Base-by-base conservation (phyloP, 1,139 yeast species). In the Yarrowia galli region DNA sequence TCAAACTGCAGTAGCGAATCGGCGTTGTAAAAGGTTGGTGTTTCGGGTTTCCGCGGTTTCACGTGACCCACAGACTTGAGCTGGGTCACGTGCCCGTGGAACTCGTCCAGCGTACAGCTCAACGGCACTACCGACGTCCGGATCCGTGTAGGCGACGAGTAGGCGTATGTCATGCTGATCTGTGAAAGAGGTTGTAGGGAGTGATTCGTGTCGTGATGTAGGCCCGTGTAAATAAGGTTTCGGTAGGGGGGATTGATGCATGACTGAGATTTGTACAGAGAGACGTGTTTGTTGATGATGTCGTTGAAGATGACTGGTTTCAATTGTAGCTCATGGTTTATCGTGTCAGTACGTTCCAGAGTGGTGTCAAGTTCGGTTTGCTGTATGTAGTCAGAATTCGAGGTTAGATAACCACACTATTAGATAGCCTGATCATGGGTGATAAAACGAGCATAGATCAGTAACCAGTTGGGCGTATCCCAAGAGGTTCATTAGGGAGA, bases 111-210 rank as follows among this genome's bases (percentile, higher is more conserved):
- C 42, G 51, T 38, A 32, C 49, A 43, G 38, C 20, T 35, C 13
- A 58, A 18, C 32, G 64, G 64, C 16, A 43, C 64, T 12, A 58
- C 64, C 8, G 28, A 12, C 28, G 64, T 58, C 25, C 51, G 64
- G 18, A 58, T 43, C 3, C 16, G 51, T 16, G 64, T 43, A 13
- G 64, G 51, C 40, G 64, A 58, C 28, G 38, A 25, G 64, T 58
- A 58, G 22, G 51, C 40, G 51, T 58, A 58, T 4, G 51, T 42
- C 51, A 58, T 58, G 64, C 23, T 43, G 28, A 18, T 18, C 3
- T 15, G 20, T 8, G 6, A 8, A n/a, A 12, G 25, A 25, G 36
- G 22, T 9, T 10, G 25, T n/a, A 7, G 25, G n/a, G 45, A 6
- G 45, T 36, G 51, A 35, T 35, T 35, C 42, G 58, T 53, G 43